Percentiles rank a stretch among this genome's conserved stretches.
Conservation (phyloP, 2,329 filamentous ascomycete genomes). For the Fusarium staphyleae region DNA sequence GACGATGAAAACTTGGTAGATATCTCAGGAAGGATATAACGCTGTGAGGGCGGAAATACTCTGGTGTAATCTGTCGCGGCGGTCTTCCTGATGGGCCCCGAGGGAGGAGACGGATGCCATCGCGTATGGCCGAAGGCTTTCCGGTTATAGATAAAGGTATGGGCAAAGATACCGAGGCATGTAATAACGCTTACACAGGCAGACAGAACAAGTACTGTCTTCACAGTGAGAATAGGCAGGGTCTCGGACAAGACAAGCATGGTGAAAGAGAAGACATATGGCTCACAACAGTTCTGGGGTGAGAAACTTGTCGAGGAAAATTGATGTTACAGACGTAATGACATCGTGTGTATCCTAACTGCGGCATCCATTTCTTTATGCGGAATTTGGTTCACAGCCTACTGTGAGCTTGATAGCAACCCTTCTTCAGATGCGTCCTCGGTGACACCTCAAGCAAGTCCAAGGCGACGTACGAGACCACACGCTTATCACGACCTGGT, state of each 20-base stretch:
- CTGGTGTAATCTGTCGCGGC: constrained; percentile 35
- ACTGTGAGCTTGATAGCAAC: neutral
- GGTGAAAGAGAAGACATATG: neutral
- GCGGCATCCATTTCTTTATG: constrained; percentile 31
- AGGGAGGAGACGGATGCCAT: constrained; percentile 15
- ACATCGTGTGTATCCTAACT: neutral
- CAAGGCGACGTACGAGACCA: constrained; percentile 12
- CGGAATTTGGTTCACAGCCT: neutral
- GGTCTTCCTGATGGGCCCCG: constrained; percentile 26
- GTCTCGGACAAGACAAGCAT: constrained; percentile 26
- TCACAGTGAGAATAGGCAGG: constrained; percentile 10
- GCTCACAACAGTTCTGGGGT: neutral
- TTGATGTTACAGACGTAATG: neutral
- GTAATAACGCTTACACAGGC: constrained; percentile 15
- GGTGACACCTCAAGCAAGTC: neutral
- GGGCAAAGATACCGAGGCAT: constrained; percentile 25
- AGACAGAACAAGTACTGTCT: constrained; percentile 9
- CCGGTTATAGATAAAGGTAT: constrained; percentile 26
- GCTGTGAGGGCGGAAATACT: constrained; percentile 41
- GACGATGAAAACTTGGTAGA: neutral
- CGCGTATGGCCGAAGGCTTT: constrained; percentile 21
- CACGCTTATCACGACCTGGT: constrained; percentile 14
- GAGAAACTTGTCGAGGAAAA: neutral
- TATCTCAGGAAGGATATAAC: constrained; percentile 22
- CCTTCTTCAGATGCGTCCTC: neutral